Conservation (phyloP, 2,329 filamentous ascomycete genomes). For the Colletotrichum sp. region DNA sequence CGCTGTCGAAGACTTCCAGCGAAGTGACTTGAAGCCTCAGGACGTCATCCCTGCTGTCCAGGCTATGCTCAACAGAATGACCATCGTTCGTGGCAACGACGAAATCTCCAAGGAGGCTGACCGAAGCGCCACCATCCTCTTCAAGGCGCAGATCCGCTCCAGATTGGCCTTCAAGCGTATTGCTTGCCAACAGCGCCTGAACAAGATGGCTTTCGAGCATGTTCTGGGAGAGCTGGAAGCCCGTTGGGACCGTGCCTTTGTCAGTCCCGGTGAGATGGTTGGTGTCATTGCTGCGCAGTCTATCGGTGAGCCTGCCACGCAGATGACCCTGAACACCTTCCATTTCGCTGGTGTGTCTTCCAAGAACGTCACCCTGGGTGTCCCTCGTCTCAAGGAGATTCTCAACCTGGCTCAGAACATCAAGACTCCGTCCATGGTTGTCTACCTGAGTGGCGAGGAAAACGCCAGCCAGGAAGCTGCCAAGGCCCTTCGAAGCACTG, state of each 20-base stretch:
- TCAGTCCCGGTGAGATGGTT: constrained; percentile 97
- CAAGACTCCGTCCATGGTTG: constrained; percentile 97
- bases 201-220: constrained; percentile 91
- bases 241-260: constrained; percentile 83
- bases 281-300: constrained; percentile 97
- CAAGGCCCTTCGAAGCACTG: constrained; percentile 83
- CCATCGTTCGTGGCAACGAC: constrained; percentile 87
- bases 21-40: constrained; percentile 87
- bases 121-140: constrained; percentile 83
- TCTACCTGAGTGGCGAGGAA: constrained; percentile 71
- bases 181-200: constrained; percentile 83
- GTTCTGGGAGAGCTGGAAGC: constrained; percentile 89
- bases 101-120: constrained; percentile 85
- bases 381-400: constrained; percentile 99
- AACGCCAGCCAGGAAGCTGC: constrained; percentile 77
- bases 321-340: constrained; percentile 99
- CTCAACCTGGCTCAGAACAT: constrained; percentile 97
- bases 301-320: constrained; percentile 96
- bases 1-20: constrained; percentile 82
- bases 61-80: constrained; percentile 75
- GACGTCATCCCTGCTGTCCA: constrained; percentile 85
- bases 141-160: constrained; percentile 91
- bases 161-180: constrained; percentile 92
- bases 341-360: constrained; percentile 99
- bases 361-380: constrained; percentile 99